Conservation (phyloP, 2,329 filamentous ascomycete species). For the Trichoderma hamatum region DNA sequence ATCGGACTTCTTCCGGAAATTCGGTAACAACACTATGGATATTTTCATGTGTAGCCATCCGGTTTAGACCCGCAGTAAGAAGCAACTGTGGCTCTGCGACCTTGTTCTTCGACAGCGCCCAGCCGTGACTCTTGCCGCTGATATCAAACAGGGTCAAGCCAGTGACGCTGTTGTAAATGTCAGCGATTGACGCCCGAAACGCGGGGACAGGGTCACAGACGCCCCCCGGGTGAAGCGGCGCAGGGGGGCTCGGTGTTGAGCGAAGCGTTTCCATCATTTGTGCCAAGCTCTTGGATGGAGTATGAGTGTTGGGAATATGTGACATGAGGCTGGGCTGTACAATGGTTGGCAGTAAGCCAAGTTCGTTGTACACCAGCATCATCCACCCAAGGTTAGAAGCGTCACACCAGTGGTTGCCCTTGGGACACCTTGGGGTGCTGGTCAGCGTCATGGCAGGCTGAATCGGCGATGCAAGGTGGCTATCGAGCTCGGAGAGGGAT, state of each 20-base stretch:
- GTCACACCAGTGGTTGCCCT: conserved; percentile 54
- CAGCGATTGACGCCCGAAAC: conserved; percentile 51
- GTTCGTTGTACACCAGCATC: conserved; percentile 54
- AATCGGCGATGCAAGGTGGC: conserved; percentile 27
- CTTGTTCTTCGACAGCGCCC: conserved; percentile 50
- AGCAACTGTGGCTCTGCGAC: conserved; percentile 43
- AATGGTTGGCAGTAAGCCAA: conserved; percentile 48
- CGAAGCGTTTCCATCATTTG: conserved; percentile 50
- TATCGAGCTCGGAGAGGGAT: conserved; percentile 32
- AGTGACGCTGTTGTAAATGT: conserved; percentile 55
- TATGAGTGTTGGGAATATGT: conserved; percentile 33
- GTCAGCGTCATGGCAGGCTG: conserved; percentile 37
- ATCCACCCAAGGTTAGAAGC: conserved; percentile 58
- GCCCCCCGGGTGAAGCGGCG: conserved; percentile 44
- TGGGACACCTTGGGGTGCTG: conserved; percentile 51
- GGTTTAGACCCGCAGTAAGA: conserved; percentile 34
- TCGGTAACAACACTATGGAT: conserved; percentile 40
- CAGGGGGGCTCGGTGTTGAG: conserved; percentile 49
- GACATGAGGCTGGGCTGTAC: conserved; percentile 39
- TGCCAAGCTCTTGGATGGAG: conserved; percentile 46
- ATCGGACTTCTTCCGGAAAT: conserved; percentile 43
- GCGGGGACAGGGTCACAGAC: conserved; percentile 55
- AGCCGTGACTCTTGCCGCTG: conserved; percentile 52
- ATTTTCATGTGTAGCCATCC: conserved; percentile 41
- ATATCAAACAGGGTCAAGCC: conserved; percentile 55